These are phyloP conservation scores for Chamaecrista fasciculata DNA, from an alignment of 306 rosid genomes.

Conservation along the genomic window DNA sequence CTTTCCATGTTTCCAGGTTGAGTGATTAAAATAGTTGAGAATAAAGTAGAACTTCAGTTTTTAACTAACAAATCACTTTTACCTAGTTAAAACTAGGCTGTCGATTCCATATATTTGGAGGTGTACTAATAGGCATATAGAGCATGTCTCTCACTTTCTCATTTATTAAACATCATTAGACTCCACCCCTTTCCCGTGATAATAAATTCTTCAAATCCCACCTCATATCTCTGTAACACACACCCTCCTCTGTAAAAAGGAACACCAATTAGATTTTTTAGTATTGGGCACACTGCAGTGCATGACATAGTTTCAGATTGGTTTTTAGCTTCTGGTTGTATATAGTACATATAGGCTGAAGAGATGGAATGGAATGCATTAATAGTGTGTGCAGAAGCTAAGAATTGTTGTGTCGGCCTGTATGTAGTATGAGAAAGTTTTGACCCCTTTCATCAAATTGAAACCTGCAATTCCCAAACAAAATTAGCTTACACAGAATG, in stretches of 20 bases:
- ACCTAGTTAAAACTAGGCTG: background rate
- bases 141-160: background rate
- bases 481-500: slow-evolving; percentile 16
- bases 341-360: background rate
- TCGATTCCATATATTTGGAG: background rate
- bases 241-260: background rate
- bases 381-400: background rate
- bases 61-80: background rate
- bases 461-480: background rate
- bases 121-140: background rate
- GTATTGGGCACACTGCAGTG: background rate
- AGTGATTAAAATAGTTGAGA: no score
- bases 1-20: no score
- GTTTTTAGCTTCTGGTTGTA: background rate
- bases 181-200: background rate
- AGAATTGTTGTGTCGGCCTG: background rate
- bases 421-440: background rate
- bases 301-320: background rate
- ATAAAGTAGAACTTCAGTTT: background rate
- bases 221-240: background rate
- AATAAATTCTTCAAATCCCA: background rate
- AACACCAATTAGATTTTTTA: background rate
- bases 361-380: background rate
- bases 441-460: background rate
- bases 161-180: background rate